Evolutionary conservation across 805 yeast species (phyloP), one percentile per base, ranked within the genome.

Genomic region (Wickerhamomyces canadensis): DNA sequence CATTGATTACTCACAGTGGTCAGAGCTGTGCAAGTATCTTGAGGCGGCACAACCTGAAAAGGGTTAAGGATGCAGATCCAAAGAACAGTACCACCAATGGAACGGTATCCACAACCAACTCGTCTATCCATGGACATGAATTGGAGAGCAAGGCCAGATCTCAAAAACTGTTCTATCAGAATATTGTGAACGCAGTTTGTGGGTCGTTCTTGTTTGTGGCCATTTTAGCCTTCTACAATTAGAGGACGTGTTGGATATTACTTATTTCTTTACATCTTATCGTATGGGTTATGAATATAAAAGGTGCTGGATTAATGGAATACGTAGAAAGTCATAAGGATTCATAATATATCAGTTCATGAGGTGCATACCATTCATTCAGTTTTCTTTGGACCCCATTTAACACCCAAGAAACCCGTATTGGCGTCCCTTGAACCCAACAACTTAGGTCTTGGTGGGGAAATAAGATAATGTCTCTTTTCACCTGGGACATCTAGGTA

Each of bases 331-430:
- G 27, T 21, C 32, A 21, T 21, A 21, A 21, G n/a, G n/a, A n/a
- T n/a, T n/a, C n/a, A n/a, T n/a, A n/a, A n/a, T n/a, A n/a, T n/a
- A n/a, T n/a, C n/a, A n/a, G n/a, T n/a, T n/a, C n/a, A n/a, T n/a
- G n/a, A n/a, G n/a, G n/a, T n/a, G n/a, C n/a, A n/a, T n/a, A 10
- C 23, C 23, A 21, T 10, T 32, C 24, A 14, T 25, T 43, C 41
- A 57, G 30, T 75, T 76, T 45, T 76, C 57, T 73, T 79, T 27
- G 89, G 84, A 1, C 95, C 95, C 95, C 95, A 87, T 51, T 76
- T 79, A 35, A 86, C 78, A 22, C 95, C 95, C 42, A 86, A 65
- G 53, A 85, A 82, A 2, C 91, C 89, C 5, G 64, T 52, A 15
- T 64, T 65, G 18, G 70, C 64, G 36, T 52, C 57, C 19, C 55